Evolutionary conservation across 2,329 filamentous ascomycete genomes (phyloP).

Genomic region (Ophiostoma triangulosporum): DNA sequence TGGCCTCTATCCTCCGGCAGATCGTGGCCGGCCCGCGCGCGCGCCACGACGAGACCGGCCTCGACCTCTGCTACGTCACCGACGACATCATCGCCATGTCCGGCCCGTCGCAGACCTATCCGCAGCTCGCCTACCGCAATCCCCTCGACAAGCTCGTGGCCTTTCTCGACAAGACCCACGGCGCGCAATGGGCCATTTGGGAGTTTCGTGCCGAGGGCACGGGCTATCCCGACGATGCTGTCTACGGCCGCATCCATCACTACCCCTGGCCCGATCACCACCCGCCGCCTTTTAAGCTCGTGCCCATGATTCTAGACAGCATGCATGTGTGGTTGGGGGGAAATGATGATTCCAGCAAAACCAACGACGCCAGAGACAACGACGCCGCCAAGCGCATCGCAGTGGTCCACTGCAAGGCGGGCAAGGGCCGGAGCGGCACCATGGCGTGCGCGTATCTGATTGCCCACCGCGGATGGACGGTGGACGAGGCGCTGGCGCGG

Average conservation of each 20-base stretch:
- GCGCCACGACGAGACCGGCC: constrained; percentile 70
- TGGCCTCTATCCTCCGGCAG: constrained; percentile 72
- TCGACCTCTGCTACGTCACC: constrained; percentile 94
- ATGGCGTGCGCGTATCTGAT: constrained; percentile 83
- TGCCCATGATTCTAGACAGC: constrained; percentile 78
- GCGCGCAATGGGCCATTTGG: constrained; percentile 83
- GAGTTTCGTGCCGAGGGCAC: constrained; percentile 96
- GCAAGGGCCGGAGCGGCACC: constrained; percentile 86
- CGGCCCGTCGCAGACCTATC: constrained; percentile 78
- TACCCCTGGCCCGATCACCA: constrained; percentile 97
- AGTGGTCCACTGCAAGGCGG: constrained; percentile 94
- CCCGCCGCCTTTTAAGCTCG: constrained; percentile 78
- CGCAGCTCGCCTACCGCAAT: constrained; percentile 85
- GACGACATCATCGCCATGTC: constrained; percentile 64
- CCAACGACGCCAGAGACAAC: constrained; percentile 19
- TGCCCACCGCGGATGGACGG: constrained; percentile 57
- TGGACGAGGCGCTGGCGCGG: constrained; percentile 37
- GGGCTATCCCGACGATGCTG: constrained; percentile 81
- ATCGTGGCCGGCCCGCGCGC: constrained; percentile 80
- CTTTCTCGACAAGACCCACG: constrained; percentile 80
- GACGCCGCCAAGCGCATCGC: constrained; percentile 44
- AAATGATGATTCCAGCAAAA: too few relatives aligned
- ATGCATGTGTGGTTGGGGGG: constrained; percentile 81
- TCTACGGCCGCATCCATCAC: constrained; percentile 74
- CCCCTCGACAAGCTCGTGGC: constrained; percentile 75